Base-by-base conservation (phyloP, 352 stramenopile genomes). In the Aphanomyces stellatus region DNA sequence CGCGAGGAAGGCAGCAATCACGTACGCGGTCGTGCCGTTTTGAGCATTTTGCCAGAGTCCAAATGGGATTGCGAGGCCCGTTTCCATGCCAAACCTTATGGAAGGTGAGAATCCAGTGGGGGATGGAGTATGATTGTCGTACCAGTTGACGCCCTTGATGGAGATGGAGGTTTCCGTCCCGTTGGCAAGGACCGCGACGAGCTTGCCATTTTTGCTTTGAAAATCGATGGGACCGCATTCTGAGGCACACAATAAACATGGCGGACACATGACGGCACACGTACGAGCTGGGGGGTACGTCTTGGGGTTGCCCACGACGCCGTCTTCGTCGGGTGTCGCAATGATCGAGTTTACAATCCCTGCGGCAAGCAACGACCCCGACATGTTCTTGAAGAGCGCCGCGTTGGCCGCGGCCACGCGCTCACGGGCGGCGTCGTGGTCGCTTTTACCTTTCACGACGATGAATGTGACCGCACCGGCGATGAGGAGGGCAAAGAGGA, bases 121-220 rank as follows among this genome's bases (percentile, higher is more conserved):
- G 37, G 37, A 43, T 43, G 17, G 8, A 43, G 37, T 8, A 17
- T 43, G 37, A 46, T n/a, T 46, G 37, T 19, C 11, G n/a, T 46
- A 28, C 81, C 81, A 89, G 57, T 88, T 89, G 51, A 87, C 62
- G 19, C 81, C 81, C 30, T 89, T 89, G 63, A 89, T 74, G 0
- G 66, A 72, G 4, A 89, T 65, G 0, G 72, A 35, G 5, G 86
- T 71, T 48, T 89, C 79, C 1, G 79, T 88, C 6, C 81, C 81
- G 51, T 88, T 88, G 40, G 27, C 35, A 13, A 71, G 35, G 0
- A 81, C 72, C 0, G 78, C 71, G 28, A 70, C 71, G 35, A 87
- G 82, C 27, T 80, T 68, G 5, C 79, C 74, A 33, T 81, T 73
- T 69, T 88, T 88, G 71, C 78, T 87, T 43, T 77, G 69, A 35